phyloP scores from a whole-genome alignment of 495 filamentous ascomycete species.

The Penicillium subrubescens region DNA sequence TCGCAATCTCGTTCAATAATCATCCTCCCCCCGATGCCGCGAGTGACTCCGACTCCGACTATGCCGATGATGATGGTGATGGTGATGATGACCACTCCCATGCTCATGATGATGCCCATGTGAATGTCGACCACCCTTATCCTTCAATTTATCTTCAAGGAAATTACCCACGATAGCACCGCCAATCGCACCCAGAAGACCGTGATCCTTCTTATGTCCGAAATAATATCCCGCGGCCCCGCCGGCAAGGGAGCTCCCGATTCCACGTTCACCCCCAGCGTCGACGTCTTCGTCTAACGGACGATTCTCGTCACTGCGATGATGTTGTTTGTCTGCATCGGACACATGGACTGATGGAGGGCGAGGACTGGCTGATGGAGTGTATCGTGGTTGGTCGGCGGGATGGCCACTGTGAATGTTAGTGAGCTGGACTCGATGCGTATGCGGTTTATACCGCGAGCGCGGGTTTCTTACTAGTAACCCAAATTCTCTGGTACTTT shows the following conservation, averaged over 20 bases:
- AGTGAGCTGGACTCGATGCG: background rate
- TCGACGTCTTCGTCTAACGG: slow-evolving; percentile 24
- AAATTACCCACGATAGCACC: slow-evolving; percentile 53
- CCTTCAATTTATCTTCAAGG: slow-evolving; percentile 44
- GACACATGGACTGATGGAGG: slow-evolving; percentile 27
- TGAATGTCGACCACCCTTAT: slow-evolving; percentile 23
- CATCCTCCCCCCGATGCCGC: slow-evolving; percentile 16
- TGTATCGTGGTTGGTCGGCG: slow-evolving; percentile 22
- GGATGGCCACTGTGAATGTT: slow-evolving; percentile 15
- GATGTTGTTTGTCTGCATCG: slow-evolving; percentile 14
- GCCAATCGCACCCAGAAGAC: slow-evolving; percentile 50
- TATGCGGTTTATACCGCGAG: background rate
- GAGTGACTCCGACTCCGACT: slow-evolving; percentile 25
- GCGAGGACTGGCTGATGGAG: slow-evolving; percentile 21
- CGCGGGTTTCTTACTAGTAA: slow-evolving; percentile 39
- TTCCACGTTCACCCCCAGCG: slow-evolving; percentile 43
- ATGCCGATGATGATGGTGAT: slow-evolving; percentile 14
- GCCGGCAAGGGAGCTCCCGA: slow-evolving; percentile 45
- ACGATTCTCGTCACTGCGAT: slow-evolving; percentile 10
- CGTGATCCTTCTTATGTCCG: slow-evolving; percentile 51
- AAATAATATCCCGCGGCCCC: slow-evolving; percentile 50
- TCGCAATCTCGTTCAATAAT: slow-evolving; percentile 6
- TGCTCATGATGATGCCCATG: slow-evolving; percentile 23
- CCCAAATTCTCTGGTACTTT: slow-evolving; percentile 35
- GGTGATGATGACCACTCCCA: slow-evolving; percentile 9